Evolutionary conservation across 1,139 yeast genomes (phyloP).

Genomic region (Casaregolazyma suthepensis): DNA sequence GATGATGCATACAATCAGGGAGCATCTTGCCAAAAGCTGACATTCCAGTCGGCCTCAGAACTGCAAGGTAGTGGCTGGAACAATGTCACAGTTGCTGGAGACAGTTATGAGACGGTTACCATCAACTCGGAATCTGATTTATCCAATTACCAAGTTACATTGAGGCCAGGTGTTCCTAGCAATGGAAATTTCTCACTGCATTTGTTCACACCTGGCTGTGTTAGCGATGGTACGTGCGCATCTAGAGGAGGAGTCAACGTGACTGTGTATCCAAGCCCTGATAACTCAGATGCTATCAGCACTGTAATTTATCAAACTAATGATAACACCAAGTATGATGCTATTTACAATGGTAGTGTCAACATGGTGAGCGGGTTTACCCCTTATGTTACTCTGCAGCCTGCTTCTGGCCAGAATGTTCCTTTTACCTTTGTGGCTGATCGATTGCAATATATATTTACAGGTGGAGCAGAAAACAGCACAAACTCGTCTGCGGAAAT

Average conservation of each 20-base stretch:
- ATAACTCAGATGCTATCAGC: conserved; percentile 36
- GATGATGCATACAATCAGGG: conserved; percentile 68
- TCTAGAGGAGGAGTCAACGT: conserved; percentile 75
- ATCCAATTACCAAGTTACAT: conserved; percentile 44
- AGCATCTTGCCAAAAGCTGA: conserved; percentile 30
- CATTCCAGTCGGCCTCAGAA: conserved; percentile 16
- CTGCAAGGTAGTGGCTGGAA: conserved; percentile 25
- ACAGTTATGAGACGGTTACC: conserved; percentile 34
- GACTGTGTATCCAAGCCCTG: conserved; percentile 47
- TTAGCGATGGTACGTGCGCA: conserved; percentile 58
- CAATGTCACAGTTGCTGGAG: conserved; percentile 23
- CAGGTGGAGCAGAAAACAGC: conserved; percentile 24
- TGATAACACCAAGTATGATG: conserved; percentile 71
- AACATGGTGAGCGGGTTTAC: conserved; percentile 40
- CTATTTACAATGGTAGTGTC: conserved; percentile 64
- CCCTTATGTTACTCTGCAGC: conserved; percentile 43
- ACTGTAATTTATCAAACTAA: conserved; percentile 70
- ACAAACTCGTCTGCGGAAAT: conserved; percentile 22
- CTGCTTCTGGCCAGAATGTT: conserved; percentile 35
- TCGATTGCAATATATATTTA: conserved; percentile 48
- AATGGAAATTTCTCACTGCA: conserved; percentile 71
- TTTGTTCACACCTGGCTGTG: conserved; percentile 84
- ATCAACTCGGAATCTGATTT: conserved; percentile 32
- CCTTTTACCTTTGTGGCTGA: conserved; percentile 63
- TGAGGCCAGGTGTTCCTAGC: conserved; percentile 59